A percentile compares a stretch with the other conserved stretches of the same genome.
Evolutionary conservation across 1,139 yeast genomes (phyloP).

Genomic region (Taiozyma sp.): DNA sequence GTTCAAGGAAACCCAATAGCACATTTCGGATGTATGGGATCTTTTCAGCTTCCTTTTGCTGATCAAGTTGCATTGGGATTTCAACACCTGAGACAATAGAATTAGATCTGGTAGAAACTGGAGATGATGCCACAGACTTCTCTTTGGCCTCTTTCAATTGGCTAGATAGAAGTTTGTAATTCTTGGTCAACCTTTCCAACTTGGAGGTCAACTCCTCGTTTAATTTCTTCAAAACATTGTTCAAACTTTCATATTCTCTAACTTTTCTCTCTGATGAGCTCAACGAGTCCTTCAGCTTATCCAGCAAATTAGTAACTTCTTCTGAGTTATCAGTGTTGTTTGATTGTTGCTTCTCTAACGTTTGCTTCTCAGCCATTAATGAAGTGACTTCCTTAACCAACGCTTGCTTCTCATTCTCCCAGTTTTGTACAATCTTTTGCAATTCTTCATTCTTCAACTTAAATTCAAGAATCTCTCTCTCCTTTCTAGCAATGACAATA

Average conservation of each 20-base stretch:
- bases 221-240: conserved; percentile 52
- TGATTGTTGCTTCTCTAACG: conserved; percentile 18
- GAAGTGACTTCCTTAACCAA: conserved; percentile 30
- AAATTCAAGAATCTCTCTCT: conserved; percentile 28
- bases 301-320: conserved; percentile 28
- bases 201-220: conserved; percentile 68
- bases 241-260: conserved; percentile 54
- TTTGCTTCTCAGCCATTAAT: conserved; percentile 20
- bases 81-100: conserved; percentile 18
- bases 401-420: conserved; percentile 31
- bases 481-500: conserved; percentile 42
- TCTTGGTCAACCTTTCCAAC: conserved; percentile 60
- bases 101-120: conserved; percentile 23
- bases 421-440: conserved; percentile 23
- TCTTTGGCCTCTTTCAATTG: conserved; percentile 44
- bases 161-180: conserved; percentile 53
- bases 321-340: conserved; percentile 20
- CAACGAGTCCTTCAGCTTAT: conserved; percentile 50
- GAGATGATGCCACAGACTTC: conserved; percentile 14
- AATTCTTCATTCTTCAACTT: conserved; percentile 27
- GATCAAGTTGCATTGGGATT: conserved; percentile 11
- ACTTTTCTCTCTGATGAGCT: conserved; percentile 44
- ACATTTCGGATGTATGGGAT: conserved; percentile 85
- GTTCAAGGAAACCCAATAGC: conserved; percentile 82
- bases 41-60: conserved; percentile 36